Conservation (phyloP, 495 filamentous ascomycete genomes). For the Trichoderma gamsii region DNA sequence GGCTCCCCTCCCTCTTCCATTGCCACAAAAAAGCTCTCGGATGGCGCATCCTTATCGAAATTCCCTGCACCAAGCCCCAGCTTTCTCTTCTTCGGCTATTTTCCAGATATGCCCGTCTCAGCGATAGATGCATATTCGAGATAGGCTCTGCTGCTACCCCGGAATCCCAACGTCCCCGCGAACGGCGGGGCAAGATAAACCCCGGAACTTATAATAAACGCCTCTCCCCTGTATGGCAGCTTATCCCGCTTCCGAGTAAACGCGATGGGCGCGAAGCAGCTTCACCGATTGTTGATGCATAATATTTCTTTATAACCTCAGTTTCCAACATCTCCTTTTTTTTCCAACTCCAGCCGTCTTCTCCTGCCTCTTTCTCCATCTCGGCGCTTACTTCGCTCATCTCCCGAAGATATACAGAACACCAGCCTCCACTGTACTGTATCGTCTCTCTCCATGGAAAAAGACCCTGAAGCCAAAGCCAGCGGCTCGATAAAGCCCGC, state of each 20-base stretch:
- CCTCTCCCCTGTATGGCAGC: not conserved
- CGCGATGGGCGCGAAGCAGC: not conserved
- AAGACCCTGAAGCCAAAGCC: not conserved
- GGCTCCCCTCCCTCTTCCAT: not conserved
- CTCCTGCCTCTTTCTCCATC: not conserved
- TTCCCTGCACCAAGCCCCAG: not conserved
- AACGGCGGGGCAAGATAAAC: not conserved
- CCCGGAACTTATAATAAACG: not conserved
- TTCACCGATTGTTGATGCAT: not conserved
- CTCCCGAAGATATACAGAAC: no score
- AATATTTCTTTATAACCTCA: not conserved
- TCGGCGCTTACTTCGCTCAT: not conserved
- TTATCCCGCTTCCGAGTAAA: not conserved
- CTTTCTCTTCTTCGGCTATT: not conserved
- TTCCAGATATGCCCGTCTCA: not conserved
- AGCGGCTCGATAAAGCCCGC: not conserved
- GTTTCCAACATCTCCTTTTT: not conserved
- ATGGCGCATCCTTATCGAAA: not conserved
- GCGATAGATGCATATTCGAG: not conserved
- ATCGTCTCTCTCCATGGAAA: no score
- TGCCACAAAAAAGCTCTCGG: not conserved
- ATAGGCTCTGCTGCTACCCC: not conserved
- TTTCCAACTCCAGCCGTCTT: not conserved
- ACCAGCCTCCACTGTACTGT: no score
- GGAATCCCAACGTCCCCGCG: conserved; percentile 7